These are phyloP conservation scores for Nakazawaea wyomingensis DNA, from an alignment of 805 yeast genomes.

Conservation along the genomic window DNA sequence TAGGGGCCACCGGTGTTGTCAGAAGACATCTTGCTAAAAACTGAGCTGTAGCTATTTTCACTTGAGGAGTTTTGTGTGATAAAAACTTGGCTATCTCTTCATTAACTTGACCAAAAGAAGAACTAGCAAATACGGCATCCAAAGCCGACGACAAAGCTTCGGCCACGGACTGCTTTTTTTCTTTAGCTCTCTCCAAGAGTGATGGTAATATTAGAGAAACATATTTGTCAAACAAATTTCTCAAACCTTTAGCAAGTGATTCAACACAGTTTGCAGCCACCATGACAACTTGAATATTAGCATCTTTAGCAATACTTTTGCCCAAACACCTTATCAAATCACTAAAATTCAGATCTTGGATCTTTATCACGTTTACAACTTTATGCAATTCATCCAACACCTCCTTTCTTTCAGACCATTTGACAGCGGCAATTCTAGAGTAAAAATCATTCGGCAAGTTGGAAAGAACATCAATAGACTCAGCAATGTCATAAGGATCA, in stretches of 20 bases:
- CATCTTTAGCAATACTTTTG: slow-evolving; percentile 73
- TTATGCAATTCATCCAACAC: slow-evolving; percentile 60
- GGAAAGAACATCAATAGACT: slow-evolving; percentile 61
- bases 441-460: slow-evolving; percentile 63
- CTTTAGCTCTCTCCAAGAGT: slow-evolving; percentile 78
- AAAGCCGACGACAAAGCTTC: slow-evolving; percentile 66
- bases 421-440: slow-evolving; percentile 48
- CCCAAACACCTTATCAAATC: slow-evolving; percentile 58
- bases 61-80: slow-evolving; percentile 79
- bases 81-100: slow-evolving; percentile 56
- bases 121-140: slow-evolving; percentile 51
- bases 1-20: slow-evolving; percentile 44
- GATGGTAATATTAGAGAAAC: slow-evolving; percentile 49
- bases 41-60: slow-evolving; percentile 64
- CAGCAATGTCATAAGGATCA: slow-evolving; percentile 69
- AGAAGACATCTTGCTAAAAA: slow-evolving; percentile 61
- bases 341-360: slow-evolving; percentile 57
- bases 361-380: slow-evolving; percentile 48
- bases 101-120: slow-evolving; percentile 49
- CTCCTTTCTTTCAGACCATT: slow-evolving; percentile 93
- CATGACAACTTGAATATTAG: slow-evolving; percentile 81
- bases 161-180: slow-evolving; percentile 73
- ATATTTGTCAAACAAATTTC: slow-evolving; percentile 50
- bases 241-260: slow-evolving; percentile 61
- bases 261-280: slow-evolving; percentile 66